These are phyloP conservation scores for Vicia villosa DNA, from an alignment of 306 rosid genomes.

Conservation along the genomic window DNA sequence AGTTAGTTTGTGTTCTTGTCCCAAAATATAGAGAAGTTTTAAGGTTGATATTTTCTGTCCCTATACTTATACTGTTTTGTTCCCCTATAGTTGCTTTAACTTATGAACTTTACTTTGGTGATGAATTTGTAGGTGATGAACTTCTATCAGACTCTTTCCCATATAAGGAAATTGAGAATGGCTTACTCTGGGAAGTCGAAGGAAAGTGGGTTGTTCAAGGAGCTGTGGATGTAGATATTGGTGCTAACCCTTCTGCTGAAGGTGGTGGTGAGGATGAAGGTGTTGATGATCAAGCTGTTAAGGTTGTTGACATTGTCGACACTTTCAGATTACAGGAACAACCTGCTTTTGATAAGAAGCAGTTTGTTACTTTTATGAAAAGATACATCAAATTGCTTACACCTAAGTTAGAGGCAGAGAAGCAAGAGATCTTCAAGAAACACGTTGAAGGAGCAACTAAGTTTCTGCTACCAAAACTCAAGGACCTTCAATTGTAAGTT, in stretches of 20 bases:
- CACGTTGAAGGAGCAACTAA: constrained; percentile 84
- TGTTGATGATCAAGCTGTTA: constrained; percentile 78
- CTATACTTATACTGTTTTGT: too few species aligned
- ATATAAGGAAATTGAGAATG: constrained; percentile 79
- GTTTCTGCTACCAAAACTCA: constrained; percentile 68
- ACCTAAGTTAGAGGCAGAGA: constrained; percentile 56
- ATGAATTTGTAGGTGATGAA: constrained; percentile 59
- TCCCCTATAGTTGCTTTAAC: too few species aligned
- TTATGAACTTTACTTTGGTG: background rate
- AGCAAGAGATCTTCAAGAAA: constrained; percentile 68
- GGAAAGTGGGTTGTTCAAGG: constrained; percentile 98
- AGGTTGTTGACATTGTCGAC: constrained; percentile 57
- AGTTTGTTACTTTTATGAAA: constrained; percentile 67
- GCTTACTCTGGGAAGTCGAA: constrained; percentile 81
- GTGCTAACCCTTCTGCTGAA: constrained; percentile 96
- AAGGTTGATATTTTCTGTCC: background rate
- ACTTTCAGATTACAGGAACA: constrained; percentile 77
- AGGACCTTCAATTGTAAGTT: constrained; percentile 70
- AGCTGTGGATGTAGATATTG: constrained; percentile 79
- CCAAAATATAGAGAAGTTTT: background rate
- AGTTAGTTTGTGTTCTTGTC: background rate
- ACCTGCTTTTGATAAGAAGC: constrained; percentile 85
- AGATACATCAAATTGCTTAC: constrained; percentile 74
- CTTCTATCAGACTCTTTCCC: constrained; percentile 86
- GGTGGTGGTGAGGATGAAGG: constrained; percentile 81